Percentiles rank a stretch among this genome's conserved stretches.
phyloP scores from a whole-genome alignment of 495 filamentous ascomycete species.

The Penicillium angulare region DNA sequence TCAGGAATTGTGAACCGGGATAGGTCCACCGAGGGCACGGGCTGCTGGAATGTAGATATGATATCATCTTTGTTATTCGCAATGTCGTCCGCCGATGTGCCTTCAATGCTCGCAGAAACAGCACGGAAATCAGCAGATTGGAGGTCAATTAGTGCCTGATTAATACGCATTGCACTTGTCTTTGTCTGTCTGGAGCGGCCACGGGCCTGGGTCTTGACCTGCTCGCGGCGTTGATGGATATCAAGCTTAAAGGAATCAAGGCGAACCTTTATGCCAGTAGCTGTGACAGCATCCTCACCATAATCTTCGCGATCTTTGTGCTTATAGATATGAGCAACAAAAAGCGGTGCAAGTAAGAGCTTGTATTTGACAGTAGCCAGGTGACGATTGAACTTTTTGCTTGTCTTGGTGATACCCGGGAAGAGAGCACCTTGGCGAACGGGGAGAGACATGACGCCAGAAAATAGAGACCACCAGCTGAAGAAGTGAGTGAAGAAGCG shows the following conservation, averaged over 20 bases:
- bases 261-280: slow-evolving; percentile 90
- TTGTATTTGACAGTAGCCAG: slow-evolving; percentile 98
- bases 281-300: slow-evolving; percentile 74
- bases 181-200: slow-evolving; percentile 68
- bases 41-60: slow-evolving; percentile 56
- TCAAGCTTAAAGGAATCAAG: slow-evolving; percentile 96
- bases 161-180: slow-evolving; percentile 92
- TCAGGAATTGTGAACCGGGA: slow-evolving; percentile 93
- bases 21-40: slow-evolving; percentile 60
- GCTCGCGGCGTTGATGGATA: slow-evolving; percentile 89
- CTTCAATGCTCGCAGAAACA: slow-evolving; percentile 84
- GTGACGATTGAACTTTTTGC: slow-evolving; percentile 97
- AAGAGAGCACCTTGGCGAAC: slow-evolving; percentile 88
- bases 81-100: slow-evolving; percentile 71
- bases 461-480: slow-evolving; percentile 96
- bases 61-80: slow-evolving; percentile 57
- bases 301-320: slow-evolving; percentile 94
- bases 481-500: slow-evolving; percentile 98
- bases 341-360: slow-evolving; percentile 84
- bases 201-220: slow-evolving; percentile 75
- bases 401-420: slow-evolving; percentile 89
- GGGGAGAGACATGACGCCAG: slow-evolving; percentile 90
- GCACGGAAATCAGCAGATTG: slow-evolving; percentile 91
- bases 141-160: slow-evolving; percentile 88
- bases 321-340: slow-evolving; percentile 95